Evolutionary conservation across 1,139 yeast species (phyloP).

Genomic region (Yamadazyma diddensiae): DNA sequence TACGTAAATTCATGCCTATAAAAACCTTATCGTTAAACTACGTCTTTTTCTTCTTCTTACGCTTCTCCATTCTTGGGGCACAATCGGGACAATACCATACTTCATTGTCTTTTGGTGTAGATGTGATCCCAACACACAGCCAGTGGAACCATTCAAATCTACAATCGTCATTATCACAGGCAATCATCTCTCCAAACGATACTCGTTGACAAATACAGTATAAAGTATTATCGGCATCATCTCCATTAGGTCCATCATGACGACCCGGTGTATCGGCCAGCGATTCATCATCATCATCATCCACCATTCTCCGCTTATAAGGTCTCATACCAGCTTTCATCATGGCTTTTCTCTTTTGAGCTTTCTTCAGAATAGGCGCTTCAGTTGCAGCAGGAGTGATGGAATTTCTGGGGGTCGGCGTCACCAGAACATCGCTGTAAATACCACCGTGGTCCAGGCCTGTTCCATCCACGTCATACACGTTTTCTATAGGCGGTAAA

Average conservation of each 20-base stretch:
- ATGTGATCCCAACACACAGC: constrained; percentile 75
- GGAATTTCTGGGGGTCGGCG: constrained; percentile 26
- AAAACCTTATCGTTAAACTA: constrained; percentile 2
- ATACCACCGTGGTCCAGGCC: constrained; percentile 13
- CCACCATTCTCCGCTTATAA: constrained; percentile 24
- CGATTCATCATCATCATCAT: constrained; percentile 14
- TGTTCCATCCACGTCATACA: constrained; percentile 18
- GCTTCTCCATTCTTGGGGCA: constrained; percentile 47
- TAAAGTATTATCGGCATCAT: constrained; percentile 60
- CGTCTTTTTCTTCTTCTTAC: constrained; percentile 42
- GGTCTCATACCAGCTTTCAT: constrained; percentile 23
- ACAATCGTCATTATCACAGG: constrained; percentile 83
- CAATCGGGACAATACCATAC: constrained; percentile 75
- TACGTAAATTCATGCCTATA: too few relatives aligned
- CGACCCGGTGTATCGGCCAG: constrained; percentile 8
- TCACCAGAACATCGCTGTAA: constrained; percentile 21
- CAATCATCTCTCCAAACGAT: constrained; percentile 89
- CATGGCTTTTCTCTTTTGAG: constrained; percentile 27
- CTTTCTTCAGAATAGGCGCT: constrained; percentile 17
- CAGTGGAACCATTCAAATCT: constrained; percentile 87
- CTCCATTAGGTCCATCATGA: constrained; percentile 33
- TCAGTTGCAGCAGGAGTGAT: constrained; percentile 20
- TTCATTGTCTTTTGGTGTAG: constrained; percentile 64
- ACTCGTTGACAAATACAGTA: constrained; percentile 85
- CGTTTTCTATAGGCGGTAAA: constrained; percentile 53